Evolutionary conservation across 768 basidiomycete species (phyloP), one percentile per base, ranked within the genome.

Genomic region (Termitomyces sp.): DNA sequence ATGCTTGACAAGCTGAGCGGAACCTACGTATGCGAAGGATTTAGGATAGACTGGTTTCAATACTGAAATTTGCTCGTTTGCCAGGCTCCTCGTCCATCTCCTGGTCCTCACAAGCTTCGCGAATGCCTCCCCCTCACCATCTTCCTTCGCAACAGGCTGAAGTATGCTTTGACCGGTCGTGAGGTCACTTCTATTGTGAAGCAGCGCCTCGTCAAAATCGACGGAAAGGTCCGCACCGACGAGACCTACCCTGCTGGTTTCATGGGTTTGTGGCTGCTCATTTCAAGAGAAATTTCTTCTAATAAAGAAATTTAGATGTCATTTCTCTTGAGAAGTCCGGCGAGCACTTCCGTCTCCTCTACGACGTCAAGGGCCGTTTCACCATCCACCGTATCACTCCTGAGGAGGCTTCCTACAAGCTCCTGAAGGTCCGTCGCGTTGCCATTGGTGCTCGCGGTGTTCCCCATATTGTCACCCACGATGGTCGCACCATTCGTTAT

Each of bases 281-380:
- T 6, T 13, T 5, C 52, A 40, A 9, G 10, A 33, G 30, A 30
- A 27, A 62, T 32, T 51, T 58, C 44, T 43, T 24, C 36, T 30
- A 37, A 26, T 33, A 24, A 22, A 59, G 46, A 51, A 44, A 37
- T 26, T 3, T 56, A 96, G 96, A 99, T 76, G 96, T 98, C 64
- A 84, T 99, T 73, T 86, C 93, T 60, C 91, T 99, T 62, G 96
- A 99, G 78, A 96, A 97, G 76, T 98, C 96, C 26, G 92, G 89
- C 78, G 97, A 99, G 78, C 89, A 98, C 82, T 99, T 98, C 89
- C 96, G 97, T 76, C 86, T 98, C 60, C 83, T 99, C 43, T 98
- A 98, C 83, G 97, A 98, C 73, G 88, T 98, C 78, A 99, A 99
- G 82, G 97, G 97, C 66, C 97, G 97, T 66, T 99, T 99, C 83